These are phyloP conservation scores for Termitomyces sp. DNA, from an alignment of 768 basidiomycete genomes.

Conservation along the genomic window DNA sequence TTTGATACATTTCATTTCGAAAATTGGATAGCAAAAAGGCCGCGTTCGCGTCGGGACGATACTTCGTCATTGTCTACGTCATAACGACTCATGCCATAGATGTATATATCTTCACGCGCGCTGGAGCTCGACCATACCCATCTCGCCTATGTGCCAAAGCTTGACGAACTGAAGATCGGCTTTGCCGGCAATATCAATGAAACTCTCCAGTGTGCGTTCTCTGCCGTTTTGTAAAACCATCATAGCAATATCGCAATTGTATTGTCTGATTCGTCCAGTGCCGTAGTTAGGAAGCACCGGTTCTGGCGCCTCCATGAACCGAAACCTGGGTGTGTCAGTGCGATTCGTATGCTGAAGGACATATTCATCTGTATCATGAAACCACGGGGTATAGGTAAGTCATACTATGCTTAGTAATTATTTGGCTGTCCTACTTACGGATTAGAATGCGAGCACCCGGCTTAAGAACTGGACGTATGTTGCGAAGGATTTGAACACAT, in stretches of 20 bases:
- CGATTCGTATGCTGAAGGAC: slow-evolving; percentile 21
- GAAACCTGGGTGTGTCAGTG: not conserved
- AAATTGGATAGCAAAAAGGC: no score
- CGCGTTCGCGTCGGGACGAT: no score
- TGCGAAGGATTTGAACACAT: slow-evolving; percentile 27
- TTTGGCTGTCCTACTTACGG: not conserved
- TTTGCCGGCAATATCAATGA: slow-evolving; percentile 7
- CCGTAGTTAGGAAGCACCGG: slow-evolving; percentile 46
- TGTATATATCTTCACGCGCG: not conserved
- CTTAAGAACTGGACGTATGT: slow-evolving; percentile 29
- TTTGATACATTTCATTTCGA: no score
- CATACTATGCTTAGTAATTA: slow-evolving; percentile 17
- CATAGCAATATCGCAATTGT: slow-evolving; percentile 42
- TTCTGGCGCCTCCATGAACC: slow-evolving; percentile 20
- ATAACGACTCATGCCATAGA: no score
- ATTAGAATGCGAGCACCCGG: slow-evolving; percentile 18
- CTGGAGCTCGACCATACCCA: slow-evolving; percentile 25
- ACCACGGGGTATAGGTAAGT: slow-evolving; percentile 14
- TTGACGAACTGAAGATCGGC: not conserved
- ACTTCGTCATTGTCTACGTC: no score
- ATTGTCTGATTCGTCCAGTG: slow-evolving; percentile 32
- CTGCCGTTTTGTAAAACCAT: slow-evolving; percentile 34
- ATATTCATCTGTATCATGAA: slow-evolving; percentile 24
- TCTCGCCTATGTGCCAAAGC: slow-evolving; percentile 19
- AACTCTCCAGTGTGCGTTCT: slow-evolving; percentile 30